Conservation (phyloP, 768 basidiomycete species). For the Trametes cingulata region DNA sequence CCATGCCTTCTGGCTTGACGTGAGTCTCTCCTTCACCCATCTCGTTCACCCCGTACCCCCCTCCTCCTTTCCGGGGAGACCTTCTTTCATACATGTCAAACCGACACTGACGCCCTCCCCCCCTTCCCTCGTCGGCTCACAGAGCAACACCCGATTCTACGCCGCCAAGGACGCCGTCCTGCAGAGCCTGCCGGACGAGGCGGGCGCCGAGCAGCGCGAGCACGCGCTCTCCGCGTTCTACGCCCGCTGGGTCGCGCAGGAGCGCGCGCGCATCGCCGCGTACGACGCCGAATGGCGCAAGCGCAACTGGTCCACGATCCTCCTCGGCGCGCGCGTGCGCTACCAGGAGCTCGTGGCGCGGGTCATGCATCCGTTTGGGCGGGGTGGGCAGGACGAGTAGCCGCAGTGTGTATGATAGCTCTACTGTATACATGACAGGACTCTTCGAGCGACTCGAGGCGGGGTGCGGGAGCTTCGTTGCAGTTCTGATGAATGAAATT, state of each 20-base stretch:
- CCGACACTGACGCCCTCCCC: not conserved
- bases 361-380: conserved; percentile 19
- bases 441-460: too few species aligned
- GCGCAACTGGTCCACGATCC: conserved; percentile 57
- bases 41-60: not conserved
- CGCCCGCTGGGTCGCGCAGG: conserved; percentile 71
- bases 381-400: conserved; percentile 35
- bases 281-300: conserved; percentile 71
- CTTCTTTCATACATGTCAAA: not conserved
- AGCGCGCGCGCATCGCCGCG: conserved; percentile 52
- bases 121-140: not conserved
- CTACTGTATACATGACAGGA: too few species aligned
- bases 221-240: conserved; percentile 74
- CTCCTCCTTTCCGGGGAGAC: not conserved
- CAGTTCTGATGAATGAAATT: not conserved
- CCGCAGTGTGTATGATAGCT: conserved; percentile 27
- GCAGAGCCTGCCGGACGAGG: conserved; percentile 50
- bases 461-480: too few species aligned
- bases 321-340: conserved; percentile 58
- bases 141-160: conserved; percentile 85
- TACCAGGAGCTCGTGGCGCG: conserved; percentile 36
- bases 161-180: conserved; percentile 62
- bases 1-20: conserved; percentile 80
- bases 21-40: conserved; percentile 38
- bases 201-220: conserved; percentile 59